Evolutionary conservation across 2,329 filamentous ascomycete genomes (phyloP).

Genomic region (Claviceps spartinae): DNA sequence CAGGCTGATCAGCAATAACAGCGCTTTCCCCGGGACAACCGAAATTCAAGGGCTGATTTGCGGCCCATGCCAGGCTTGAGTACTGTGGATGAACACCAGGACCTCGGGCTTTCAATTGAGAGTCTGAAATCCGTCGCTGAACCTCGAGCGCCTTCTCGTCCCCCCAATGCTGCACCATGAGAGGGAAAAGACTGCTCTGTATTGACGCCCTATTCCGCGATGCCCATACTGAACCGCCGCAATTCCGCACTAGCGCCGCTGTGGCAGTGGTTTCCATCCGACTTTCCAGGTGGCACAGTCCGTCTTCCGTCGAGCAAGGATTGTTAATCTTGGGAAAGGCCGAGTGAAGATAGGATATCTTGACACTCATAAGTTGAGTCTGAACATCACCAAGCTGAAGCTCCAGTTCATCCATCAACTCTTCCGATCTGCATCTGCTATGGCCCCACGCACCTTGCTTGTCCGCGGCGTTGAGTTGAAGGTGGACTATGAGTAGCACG

Average conservation of each 20-base stretch:
- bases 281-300: slow-evolving; percentile 30
- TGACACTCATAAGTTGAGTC: slow-evolving; percentile 37
- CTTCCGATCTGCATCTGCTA: slow-evolving; percentile 32
- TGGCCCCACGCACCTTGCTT: slow-evolving; percentile 10
- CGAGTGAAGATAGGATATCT: slow-evolving; percentile 42
- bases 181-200: slow-evolving; percentile 26
- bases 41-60: not conserved
- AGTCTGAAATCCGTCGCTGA: slow-evolving; percentile 6
- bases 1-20: not conserved
- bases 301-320: slow-evolving; percentile 11
- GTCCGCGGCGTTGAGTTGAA: slow-evolving; percentile 19
- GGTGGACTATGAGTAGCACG: slow-evolving; percentile 34
- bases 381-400: slow-evolving; percentile 36
- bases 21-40: not conserved
- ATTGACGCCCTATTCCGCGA: slow-evolving; percentile 23
- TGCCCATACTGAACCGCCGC: slow-evolving; percentile 37
- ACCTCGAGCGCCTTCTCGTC: slow-evolving; percentile 22
- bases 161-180: slow-evolving; percentile 37
- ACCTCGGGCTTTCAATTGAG: not conserved
- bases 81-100: not conserved
- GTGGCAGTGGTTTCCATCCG: slow-evolving; percentile 37
- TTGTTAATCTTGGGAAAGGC: slow-evolving; percentile 30
- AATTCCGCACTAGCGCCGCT: slow-evolving; percentile 36
- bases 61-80: not conserved
- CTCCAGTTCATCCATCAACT: slow-evolving; percentile 46